Evolutionary conservation across 495 filamentous ascomycete genomes (phyloP).

Genomic region (Penicillium macrosclerotiorum): DNA sequence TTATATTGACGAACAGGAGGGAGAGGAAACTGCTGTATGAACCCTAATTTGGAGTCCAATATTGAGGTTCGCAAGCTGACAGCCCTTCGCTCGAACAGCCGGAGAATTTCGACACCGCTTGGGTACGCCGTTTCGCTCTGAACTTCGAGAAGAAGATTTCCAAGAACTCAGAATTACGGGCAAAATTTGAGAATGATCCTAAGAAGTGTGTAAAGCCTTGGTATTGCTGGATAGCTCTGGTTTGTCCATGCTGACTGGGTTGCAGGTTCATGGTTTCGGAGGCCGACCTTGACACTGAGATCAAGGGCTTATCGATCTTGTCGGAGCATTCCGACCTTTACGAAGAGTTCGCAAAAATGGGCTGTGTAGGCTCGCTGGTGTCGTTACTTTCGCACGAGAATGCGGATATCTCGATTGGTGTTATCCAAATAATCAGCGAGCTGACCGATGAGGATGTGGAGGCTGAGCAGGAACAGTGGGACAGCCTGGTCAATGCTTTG

Average conservation of each 20-base stretch:
- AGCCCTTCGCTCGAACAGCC: slow-evolving; percentile 29
- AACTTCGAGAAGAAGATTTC: slow-evolving; percentile 89
- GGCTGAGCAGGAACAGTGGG: slow-evolving; percentile 82
- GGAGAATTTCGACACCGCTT: slow-evolving; percentile 79
- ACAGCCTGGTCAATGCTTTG: slow-evolving; percentile 73
- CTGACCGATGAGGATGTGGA: slow-evolving; percentile 92
- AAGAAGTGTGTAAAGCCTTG: slow-evolving; percentile 64
- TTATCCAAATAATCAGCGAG: slow-evolving; percentile 87
- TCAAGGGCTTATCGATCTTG: slow-evolving; percentile 85
- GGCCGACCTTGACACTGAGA: slow-evolving; percentile 86
- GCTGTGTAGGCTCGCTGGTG: slow-evolving; percentile 72
- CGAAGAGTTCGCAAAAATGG: slow-evolving; percentile 75
- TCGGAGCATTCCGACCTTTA: slow-evolving; percentile 86
- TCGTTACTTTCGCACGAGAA: slow-evolving; percentile 90
- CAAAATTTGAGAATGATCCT: slow-evolving; percentile 81
- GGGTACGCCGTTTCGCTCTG: slow-evolving; percentile 78
- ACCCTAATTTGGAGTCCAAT: too few relatives aligned
- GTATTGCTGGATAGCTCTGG: not conserved
- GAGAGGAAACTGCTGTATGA: slow-evolving; percentile 48
- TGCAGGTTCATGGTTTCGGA: slow-evolving; percentile 75
- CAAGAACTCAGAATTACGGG: slow-evolving; percentile 89
- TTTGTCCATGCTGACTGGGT: slow-evolving; percentile 9
- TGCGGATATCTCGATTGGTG: slow-evolving; percentile 92
- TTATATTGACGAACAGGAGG: slow-evolving; percentile 73
- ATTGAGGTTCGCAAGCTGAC: slow-evolving; percentile 12